phyloP scores from a whole-genome alignment of 768 basidiomycete genomes.

The Pseudohyphozyma bogoriensis region DNA sequence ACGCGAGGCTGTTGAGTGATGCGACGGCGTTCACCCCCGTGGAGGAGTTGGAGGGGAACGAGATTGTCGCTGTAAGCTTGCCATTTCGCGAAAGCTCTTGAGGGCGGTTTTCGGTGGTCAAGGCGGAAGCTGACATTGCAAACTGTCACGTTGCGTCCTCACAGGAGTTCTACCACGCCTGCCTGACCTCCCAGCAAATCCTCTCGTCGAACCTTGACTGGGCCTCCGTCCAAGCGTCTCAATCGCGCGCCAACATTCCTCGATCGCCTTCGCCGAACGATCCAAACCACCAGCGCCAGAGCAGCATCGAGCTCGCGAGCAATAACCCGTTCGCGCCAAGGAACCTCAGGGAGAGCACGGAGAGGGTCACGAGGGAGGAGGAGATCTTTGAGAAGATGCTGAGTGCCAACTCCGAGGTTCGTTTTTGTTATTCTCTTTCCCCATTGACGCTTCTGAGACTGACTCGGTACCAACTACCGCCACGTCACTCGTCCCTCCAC shows the following conservation, averaged over 20 bases:
- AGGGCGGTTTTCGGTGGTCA: no score
- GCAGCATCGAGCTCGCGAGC: not conserved
- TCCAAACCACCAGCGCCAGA: not conserved
- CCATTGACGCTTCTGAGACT: no score
- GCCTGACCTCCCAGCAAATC: constrained; percentile 4
- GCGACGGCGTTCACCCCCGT: constrained; percentile 12
- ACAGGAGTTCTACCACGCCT: constrained; percentile 27
- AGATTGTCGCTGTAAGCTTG: constrained; percentile 24
- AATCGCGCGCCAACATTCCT: constrained; percentile 5
- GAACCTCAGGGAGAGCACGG: not conserved
- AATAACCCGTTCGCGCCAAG: constrained; percentile 23
- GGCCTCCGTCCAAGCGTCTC: constrained; percentile 22
- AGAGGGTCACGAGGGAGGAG: constrained; percentile 17
- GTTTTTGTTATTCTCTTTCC: not conserved
- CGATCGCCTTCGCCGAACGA: no score
- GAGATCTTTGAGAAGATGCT: constrained; percentile 8
- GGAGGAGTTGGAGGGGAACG: constrained; percentile 15
- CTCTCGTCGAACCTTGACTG: constrained; percentile 19
- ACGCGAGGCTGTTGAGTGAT: constrained; percentile 27
- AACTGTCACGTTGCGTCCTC: no score
- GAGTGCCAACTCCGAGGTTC: constrained; percentile 11
- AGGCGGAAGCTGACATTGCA: no score
- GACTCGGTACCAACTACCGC: not conserved
- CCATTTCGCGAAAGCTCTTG: no score
- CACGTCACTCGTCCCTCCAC: not conserved